These are phyloP conservation scores for Insectozyma bohioensis DNA, from an alignment of 1,139 yeast genomes.

Conservation along the genomic window DNA sequence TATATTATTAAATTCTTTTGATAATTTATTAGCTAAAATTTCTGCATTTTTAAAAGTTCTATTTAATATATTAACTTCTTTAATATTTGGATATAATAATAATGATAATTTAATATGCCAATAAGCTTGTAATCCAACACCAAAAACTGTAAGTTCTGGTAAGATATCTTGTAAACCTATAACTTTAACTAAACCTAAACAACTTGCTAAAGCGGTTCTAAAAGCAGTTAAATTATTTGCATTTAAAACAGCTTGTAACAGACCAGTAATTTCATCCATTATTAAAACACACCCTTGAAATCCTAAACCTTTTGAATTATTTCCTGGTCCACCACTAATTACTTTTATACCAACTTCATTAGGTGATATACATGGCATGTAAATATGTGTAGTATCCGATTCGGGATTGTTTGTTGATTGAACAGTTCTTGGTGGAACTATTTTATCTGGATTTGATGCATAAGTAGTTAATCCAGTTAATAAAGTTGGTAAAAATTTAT, in stretches of 20 bases:
- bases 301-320: conserved; percentile 38
- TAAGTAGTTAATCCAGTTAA: conserved; percentile 23
- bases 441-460: conserved; percentile 22
- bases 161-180: conserved; percentile 15
- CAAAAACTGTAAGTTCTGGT: conserved; percentile 47
- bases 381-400: conserved; percentile 49
- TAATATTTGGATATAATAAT: conserved; percentile 33
- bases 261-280: conserved; percentile 51
- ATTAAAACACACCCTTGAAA: conserved; percentile 54
- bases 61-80: conserved; percentile 46
- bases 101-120: conserved; percentile 60
- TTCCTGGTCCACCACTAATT: conserved; percentile 49
- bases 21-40: conserved; percentile 24
- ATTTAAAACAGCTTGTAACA: conserved; percentile 52
- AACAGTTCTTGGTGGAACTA: conserved; percentile 39
- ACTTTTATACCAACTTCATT: conserved; percentile 46
- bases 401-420: conserved; percentile 24
- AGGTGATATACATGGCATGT: conserved; percentile 64
- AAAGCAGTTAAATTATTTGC: conserved; percentile 65
- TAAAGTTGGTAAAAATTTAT: conserved; percentile 28
- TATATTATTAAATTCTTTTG: conserved; percentile 22
- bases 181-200: conserved; percentile 45
- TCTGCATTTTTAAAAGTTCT: conserved; percentile 45
- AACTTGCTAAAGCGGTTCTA: conserved; percentile 63
- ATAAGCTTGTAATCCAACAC: conserved; percentile 66